These are phyloP conservation scores for Incumbomyces lentus DNA, from an alignment of 2,329 filamentous ascomycete genomes.

Conservation along the genomic window DNA sequence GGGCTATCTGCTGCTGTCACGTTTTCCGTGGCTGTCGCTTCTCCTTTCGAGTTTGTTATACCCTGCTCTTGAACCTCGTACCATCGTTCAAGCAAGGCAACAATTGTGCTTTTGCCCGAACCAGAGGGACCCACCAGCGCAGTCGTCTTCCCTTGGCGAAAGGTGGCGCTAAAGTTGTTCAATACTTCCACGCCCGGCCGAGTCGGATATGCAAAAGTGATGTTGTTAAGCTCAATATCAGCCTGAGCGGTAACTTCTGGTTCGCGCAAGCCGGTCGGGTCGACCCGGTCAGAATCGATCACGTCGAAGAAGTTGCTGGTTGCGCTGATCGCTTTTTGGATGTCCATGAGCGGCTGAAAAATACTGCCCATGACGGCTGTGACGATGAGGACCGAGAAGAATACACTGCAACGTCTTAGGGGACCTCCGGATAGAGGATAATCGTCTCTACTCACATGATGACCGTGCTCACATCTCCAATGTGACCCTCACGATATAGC, in stretches of 20 bases:
- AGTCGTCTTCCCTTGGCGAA: constrained; percentile 29
- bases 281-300: constrained; percentile 54
- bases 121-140: constrained; percentile 38
- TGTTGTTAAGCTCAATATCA: constrained; percentile 51
- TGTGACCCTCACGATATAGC: constrained; percentile 29
- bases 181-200: constrained; percentile 29
- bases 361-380: constrained; percentile 30
- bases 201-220: constrained; percentile 63
- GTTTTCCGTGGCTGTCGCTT: neutral
- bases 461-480: constrained; percentile 27
- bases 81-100: constrained; percentile 34
- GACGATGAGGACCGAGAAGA: constrained; percentile 33
- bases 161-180: constrained; percentile 25
- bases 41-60: neutral
- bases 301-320: constrained; percentile 71
- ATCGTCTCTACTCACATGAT: constrained; percentile 24
- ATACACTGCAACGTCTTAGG: constrained; percentile 4
- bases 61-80: constrained; percentile 24
- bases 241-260: constrained; percentile 49
- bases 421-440: neutral
- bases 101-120: constrained; percentile 37
- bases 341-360: constrained; percentile 26
- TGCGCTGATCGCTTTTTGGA: constrained; percentile 65
- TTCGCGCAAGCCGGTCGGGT: constrained; percentile 29
- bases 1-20: neutral